Base-by-base conservation (phyloP, 1,284 basidiomycete genomes). In the Pseudozyma thailandica region DNA sequence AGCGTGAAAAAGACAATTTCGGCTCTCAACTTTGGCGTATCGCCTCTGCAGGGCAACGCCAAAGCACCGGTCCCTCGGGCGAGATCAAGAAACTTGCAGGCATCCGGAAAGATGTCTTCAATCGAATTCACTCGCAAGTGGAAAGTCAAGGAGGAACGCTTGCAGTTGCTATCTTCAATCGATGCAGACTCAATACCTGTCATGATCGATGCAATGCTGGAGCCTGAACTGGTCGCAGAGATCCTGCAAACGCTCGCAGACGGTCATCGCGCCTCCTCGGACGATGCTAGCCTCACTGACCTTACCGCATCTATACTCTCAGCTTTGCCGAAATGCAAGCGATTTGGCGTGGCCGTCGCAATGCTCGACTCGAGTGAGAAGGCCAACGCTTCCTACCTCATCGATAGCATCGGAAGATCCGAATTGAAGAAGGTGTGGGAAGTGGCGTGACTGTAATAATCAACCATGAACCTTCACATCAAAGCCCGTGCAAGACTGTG, bases 61-160 rank as follows among this genome's bases (percentile, higher is more conserved):
- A 20, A 9, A 3, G 7, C 28, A 16, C 18, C 39, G 2, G n/a
- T 21, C 9, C 44, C 27, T 8, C 57, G 37, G 23, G 4, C 25
- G 2, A 39, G 13, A 16, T 38, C 28, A 3, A 20, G 18, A 39
- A 5, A 23, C 2, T 37, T n/a, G 18, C 1, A 31, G 7, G n/a
- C 30, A 2, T 10, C 39, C 8, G 28, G 27, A 9, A 62, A 45
- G 23, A 45, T 68, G 39, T 53, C 58, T 13, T 55, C 69, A 13
- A 58, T 71, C 26, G 74, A 74, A 25, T 75, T 71, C 31, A 55
- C 71, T 18, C 60, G 62, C 18, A 60, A 47, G 23, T 69, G 65
- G 65, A 75, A 74, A 45, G 53, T 54, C 50, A 59, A 49, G 48
- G 5, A 33, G 13, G 45, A 31, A 0, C 65, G 59, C 9, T 9